A percentile compares a stretch with the other conserved stretches of the same genome.
Conservation (phyloP, 495 filamentous ascomycete genomes). For the Cairneyella variabilis region DNA sequence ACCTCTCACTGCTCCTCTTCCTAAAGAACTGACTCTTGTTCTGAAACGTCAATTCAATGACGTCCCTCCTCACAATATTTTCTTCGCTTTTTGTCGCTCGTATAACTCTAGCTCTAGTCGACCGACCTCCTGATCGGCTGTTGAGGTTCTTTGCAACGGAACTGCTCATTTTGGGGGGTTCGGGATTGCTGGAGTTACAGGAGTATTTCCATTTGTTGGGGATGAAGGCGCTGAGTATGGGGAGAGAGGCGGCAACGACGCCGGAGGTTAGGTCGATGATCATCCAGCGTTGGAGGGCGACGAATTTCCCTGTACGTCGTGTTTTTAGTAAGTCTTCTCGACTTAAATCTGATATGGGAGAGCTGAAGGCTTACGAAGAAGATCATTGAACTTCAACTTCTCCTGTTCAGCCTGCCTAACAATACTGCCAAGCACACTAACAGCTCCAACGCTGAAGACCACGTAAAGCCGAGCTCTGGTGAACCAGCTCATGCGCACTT, state of each 20-base stretch:
- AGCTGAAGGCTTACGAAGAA: slow-evolving; percentile 1
- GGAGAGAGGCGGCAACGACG: slow-evolving; percentile 20
- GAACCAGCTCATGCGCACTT: slow-evolving; percentile 15
- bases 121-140: not conserved
- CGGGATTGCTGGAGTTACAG: not conserved
- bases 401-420: slow-evolving; percentile 13
- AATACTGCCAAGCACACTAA: slow-evolving; percentile 18
- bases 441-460: slow-evolving; percentile 13
- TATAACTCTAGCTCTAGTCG: not conserved
- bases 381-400: not conserved
- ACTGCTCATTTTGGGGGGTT: not conserved
- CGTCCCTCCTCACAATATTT: slow-evolving; percentile 6
- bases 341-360: not conserved
- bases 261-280: slow-evolving; percentile 21
- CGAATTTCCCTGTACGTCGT: not conserved
- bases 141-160: not conserved
- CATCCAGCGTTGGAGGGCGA: slow-evolving; percentile 11
- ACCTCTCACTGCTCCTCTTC: no score
- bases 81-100: slow-evolving; percentile 1
- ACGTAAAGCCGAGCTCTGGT: slow-evolving; percentile 21
- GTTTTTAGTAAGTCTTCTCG: not conserved
- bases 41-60: slow-evolving; percentile 2
- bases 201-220: slow-evolving; percentile 4
- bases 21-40: slow-evolving; percentile 3
- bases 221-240: slow-evolving; percentile 15